Base-by-base conservation (phyloP, 306 rosid species). In the Citrullus mucosospermus region DNA sequence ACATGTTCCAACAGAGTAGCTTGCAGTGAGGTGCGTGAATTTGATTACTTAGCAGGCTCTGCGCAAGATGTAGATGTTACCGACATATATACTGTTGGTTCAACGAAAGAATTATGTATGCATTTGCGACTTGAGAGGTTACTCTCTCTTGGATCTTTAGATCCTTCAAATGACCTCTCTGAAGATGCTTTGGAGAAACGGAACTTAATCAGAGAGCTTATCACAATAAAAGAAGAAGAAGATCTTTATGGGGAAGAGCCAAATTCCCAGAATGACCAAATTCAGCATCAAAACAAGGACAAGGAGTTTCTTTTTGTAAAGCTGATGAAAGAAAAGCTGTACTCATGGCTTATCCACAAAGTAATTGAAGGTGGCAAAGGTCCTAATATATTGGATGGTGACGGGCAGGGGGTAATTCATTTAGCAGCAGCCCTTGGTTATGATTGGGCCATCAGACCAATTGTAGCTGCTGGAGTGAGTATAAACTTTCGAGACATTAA, bases 1-100 rank as follows among this genome's bases (percentile, higher is more conserved):
- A 91, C 96, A 41, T 89, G 93, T 82, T 89, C 98, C 81, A 93
- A 93, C 85, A 91, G 98, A 88, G 60, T 91, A 82, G 96, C 98
- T 57, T 91, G 96, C 77, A 93, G 98, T 82, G 98, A 93, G 84
- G 90, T 93, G 66, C 89, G 98, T 75, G 98, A 93, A 68, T 93
- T 93, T 36, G 89, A 93, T 60, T 93, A 86, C 85, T 68, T 84
- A 72, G 87, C 85, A 55, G 90, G 88, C 53, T 83, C 85, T 73
- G 77, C 83, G 34, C 76, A 87, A 74, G 91, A 78, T 80, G 81
- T 86, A 41, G 89, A 88, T 63, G 69, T 86, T 73, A 69, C 81
- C 15, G 80, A 87, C 48, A 65, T 81, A 78, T 86, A 58, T 80
- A 48, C 60, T 65, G 81, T 69, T 63, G 28, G 51, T 66, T 75